Evolutionary conservation across 1,284 basidiomycete species (phyloP).

Genomic region (Agroathelia rolfsii): DNA sequence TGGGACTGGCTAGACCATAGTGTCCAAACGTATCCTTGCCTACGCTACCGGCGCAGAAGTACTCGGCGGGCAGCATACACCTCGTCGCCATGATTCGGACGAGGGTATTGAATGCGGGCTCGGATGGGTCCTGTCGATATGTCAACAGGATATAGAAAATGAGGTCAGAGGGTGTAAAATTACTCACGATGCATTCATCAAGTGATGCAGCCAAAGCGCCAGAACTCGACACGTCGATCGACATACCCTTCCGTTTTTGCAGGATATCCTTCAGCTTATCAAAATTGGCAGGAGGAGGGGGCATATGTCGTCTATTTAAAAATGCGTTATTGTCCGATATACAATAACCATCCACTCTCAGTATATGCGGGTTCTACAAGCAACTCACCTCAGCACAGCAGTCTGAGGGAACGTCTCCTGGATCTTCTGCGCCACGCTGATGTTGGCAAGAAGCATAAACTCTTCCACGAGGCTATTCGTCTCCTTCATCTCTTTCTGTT

Average conservation of each 20-base stretch:
- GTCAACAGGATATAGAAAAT: constrained; percentile 5
- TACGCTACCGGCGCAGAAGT: constrained; percentile 94
- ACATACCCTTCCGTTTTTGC: constrained; percentile 75
- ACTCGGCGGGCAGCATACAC: constrained; percentile 98
- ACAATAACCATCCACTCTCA: constrained; percentile 5
- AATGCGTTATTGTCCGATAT: no score
- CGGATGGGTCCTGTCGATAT: constrained; percentile 53
- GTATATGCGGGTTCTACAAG: constrained; percentile 7
- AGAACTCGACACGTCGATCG: constrained; percentile 88
- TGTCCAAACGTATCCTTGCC: constrained; percentile 90
- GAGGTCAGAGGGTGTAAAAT: background rate
- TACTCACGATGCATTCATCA: constrained; percentile 76
- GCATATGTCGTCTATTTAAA: constrained; percentile 79
- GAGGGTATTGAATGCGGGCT: constrained; percentile 92
- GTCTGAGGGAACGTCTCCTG: constrained; percentile 95
- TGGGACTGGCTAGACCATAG: constrained; percentile 92
- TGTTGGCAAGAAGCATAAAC: constrained; percentile 98
- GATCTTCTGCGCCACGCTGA: constrained; percentile 87
- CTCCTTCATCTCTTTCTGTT: constrained; percentile 89
- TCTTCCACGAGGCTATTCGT: constrained; percentile 98
- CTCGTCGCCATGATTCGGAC: constrained; percentile 99
- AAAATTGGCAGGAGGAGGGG: constrained; percentile 90
- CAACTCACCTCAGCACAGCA: constrained; percentile 80
- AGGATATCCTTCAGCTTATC: constrained; percentile 94
- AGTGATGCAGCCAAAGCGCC: constrained; percentile 85